Percentiles rank a stretch among this genome's conserved stretches.
phyloP scores from a whole-genome alignment of 2,329 filamentous ascomycete species.

The Thielaviopsis ethacetica region DNA sequence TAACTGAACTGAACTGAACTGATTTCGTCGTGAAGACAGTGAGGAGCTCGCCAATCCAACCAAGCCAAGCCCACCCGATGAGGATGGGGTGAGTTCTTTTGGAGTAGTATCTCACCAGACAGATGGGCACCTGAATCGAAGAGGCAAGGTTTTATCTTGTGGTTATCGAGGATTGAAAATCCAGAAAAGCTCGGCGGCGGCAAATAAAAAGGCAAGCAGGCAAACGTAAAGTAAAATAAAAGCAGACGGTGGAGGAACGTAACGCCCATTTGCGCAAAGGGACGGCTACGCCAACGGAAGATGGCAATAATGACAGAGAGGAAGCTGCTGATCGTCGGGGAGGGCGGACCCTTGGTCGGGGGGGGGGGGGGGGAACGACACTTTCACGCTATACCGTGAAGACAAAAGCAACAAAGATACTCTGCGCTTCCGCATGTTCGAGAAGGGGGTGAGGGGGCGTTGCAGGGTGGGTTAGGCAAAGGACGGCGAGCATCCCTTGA shows the following conservation, averaged over 20 bases:
- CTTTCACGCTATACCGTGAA: slow-evolving; percentile 25
- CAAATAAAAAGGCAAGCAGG: background rate
- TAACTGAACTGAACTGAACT: background rate
- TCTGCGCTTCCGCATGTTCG: background rate
- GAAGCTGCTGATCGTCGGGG: background rate
- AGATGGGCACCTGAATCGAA: slow-evolving; percentile 14
- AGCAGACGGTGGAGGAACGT: too few species aligned
- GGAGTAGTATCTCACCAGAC: slow-evolving; percentile 52
- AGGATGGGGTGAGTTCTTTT: slow-evolving; percentile 37
- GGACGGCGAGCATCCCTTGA: slow-evolving; percentile 27
- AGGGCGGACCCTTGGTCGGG: background rate
- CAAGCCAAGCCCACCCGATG: slow-evolving; percentile 14
- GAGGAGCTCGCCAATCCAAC: slow-evolving; percentile 23
- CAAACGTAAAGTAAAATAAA: too few species aligned
- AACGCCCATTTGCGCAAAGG: background rate
- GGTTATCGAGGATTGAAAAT: slow-evolving; percentile 19
- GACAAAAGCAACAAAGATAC: slow-evolving; percentile 17
- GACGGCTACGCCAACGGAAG: background rate
- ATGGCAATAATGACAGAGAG: background rate
- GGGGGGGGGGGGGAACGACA: slow-evolving; percentile 21
- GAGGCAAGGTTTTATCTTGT: slow-evolving; percentile 25
- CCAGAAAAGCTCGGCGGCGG: slow-evolving; percentile 8
- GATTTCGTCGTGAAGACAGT: slow-evolving; percentile 3
- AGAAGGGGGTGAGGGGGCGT: slow-evolving; percentile 12
- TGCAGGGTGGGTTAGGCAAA: slow-evolving; percentile 23